Evolutionary conservation across 495 filamentous ascomycete genomes (phyloP).

Genomic region (Hyaloscypha bicolor): DNA sequence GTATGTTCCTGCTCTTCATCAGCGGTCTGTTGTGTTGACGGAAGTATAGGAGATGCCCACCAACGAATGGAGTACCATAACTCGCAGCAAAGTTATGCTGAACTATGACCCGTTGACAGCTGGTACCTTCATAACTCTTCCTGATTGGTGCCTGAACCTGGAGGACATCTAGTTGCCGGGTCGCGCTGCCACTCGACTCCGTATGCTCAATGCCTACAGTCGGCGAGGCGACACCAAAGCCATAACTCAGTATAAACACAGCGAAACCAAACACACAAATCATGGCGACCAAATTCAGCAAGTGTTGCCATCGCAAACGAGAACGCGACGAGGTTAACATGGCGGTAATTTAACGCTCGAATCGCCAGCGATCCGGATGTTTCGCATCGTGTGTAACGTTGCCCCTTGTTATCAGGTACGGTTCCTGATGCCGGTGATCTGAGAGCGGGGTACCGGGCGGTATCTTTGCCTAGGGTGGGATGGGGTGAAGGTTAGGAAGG

Average conservation of each 20-base stretch:
- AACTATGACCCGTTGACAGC: slow-evolving; percentile 51
- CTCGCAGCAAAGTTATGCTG: slow-evolving; percentile 71
- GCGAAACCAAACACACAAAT: slow-evolving; percentile 1
- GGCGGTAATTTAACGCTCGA: slow-evolving; percentile 8
- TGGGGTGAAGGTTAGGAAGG: slow-evolving; percentile 4
- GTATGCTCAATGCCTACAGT: background rate
- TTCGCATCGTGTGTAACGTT: slow-evolving; percentile 17
- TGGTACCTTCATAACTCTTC: slow-evolving; percentile 12
- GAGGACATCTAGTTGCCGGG: slow-evolving; percentile 14
- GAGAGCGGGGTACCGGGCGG: background rate
- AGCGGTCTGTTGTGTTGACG: background rate
- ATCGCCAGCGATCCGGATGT: background rate
- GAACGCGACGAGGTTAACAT: background rate
- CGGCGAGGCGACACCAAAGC: background rate
- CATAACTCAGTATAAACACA: slow-evolving; percentile 10
- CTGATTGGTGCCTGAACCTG: slow-evolving; percentile 19
- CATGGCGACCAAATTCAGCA: slow-evolving; percentile 5
- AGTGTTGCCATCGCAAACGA: background rate
- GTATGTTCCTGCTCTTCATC: slow-evolving; percentile 42
- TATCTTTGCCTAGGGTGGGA: slow-evolving; percentile 5
- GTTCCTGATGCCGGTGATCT: slow-evolving; percentile 3
- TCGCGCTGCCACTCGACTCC: background rate
- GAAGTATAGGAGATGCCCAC: slow-evolving; percentile 42
- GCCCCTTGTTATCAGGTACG: slow-evolving; percentile 11
- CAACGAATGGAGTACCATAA: slow-evolving; percentile 76